Conservation (phyloP, 331 rosid species). For the Rhamnella rubrinervis region DNA sequence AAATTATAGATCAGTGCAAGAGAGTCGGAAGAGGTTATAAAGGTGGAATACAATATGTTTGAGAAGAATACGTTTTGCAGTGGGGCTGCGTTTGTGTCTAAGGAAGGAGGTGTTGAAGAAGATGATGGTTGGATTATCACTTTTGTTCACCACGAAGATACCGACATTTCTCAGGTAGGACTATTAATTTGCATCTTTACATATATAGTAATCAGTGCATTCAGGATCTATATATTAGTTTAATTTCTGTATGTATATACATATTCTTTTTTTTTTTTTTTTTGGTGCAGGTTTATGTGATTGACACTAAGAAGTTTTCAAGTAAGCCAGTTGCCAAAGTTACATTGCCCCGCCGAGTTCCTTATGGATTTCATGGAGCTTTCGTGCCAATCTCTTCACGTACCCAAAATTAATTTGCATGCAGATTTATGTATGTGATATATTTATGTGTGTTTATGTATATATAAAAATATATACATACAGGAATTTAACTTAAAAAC, state of each 20-base stretch:
- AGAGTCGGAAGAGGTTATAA: constrained; percentile 25
- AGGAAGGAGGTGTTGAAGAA: constrained; percentile 48
- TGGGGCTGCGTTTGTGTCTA: constrained; percentile 61
- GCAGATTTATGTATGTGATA: no score
- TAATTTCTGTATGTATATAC: background rate
- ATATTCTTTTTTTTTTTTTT: no score
- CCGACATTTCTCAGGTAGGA: constrained; percentile 54
- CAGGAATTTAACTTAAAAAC: no score
- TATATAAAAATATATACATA: no score
- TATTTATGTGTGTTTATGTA: no score
- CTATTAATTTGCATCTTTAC: background rate
- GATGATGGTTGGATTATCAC: constrained; percentile 81
- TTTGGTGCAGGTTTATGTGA: constrained; percentile 43
- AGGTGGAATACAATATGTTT: constrained; percentile 58
- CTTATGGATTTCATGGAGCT: constrained; percentile 78
- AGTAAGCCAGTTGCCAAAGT: constrained; percentile 49
- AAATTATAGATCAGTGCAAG: constrained; percentile 11
- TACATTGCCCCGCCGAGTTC: constrained; percentile 63
- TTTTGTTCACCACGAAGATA: constrained; percentile 75
- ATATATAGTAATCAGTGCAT: no score
- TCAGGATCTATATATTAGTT: background rate
- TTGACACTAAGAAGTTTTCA: constrained; percentile 46
- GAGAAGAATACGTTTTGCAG: constrained; percentile 55
- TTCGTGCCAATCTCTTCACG: constrained; percentile 45
- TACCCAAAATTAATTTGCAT: background rate